Conservation (phyloP, 2,329 filamentous ascomycete genomes). For the Tolypocladium nubicola region DNA sequence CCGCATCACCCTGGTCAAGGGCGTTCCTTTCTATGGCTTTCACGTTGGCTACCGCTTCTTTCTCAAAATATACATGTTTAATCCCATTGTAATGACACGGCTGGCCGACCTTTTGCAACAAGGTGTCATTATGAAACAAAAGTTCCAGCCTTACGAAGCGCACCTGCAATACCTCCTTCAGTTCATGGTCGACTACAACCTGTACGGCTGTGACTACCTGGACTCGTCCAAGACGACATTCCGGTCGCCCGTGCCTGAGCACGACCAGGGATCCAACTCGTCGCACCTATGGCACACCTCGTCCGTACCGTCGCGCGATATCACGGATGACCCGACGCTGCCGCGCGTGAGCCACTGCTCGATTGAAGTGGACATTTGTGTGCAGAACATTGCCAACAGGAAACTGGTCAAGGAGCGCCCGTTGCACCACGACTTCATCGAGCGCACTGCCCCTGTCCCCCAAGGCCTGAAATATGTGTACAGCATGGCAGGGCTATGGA, state of each 20-base stretch:
- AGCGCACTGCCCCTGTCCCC: conserved; percentile 53
- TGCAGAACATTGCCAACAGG: conserved; percentile 80
- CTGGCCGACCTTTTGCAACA: conserved; percentile 80
- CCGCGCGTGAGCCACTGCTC: conserved; percentile 79
- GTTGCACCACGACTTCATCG: conserved; percentile 80
- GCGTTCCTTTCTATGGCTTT: conserved; percentile 91
- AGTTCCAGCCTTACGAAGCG: conserved; percentile 86
- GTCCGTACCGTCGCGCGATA: conserved; percentile 45
- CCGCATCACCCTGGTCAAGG: conserved; percentile 85
- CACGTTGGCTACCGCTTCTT: conserved; percentile 86
- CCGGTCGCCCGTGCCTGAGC: conserved; percentile 62
- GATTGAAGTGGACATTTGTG: conserved; percentile 81
- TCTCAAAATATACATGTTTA: conserved; percentile 90
- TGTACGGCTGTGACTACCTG: conserved; percentile 88
- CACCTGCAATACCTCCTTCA: conserved; percentile 88
- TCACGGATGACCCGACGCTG: conserved; percentile 48
- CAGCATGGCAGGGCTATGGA: conserved; percentile 91
- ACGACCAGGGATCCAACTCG: conserved; percentile 46
- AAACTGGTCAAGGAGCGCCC: conserved; percentile 62
- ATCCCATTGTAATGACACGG: conserved; percentile 77
- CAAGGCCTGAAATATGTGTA: conserved; percentile 73
- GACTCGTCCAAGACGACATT: conserved; percentile 62
- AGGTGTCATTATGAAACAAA: conserved; percentile 72
- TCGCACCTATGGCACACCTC: conserved; percentile 71
- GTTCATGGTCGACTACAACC: conserved; percentile 97